Conservation (phyloP, 441 rosid species). For the Oxalis stricta region DNA sequence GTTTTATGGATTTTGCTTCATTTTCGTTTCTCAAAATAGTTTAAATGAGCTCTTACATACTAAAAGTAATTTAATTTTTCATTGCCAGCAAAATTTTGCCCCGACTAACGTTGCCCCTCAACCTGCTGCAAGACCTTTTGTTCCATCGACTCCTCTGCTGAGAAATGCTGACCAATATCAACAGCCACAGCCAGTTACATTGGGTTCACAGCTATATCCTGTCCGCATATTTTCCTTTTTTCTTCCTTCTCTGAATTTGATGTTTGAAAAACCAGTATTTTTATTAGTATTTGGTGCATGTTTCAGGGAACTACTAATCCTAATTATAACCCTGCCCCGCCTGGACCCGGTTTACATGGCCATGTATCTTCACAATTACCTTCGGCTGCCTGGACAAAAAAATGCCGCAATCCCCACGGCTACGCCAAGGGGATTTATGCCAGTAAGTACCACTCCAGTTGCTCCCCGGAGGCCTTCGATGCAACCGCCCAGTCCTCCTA, state of each 20-base stretch:
- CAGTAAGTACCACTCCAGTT: constrained; percentile 38
- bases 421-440: constrained; percentile 58
- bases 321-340: constrained; percentile 37
- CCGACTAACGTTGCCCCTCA: constrained; percentile 40
- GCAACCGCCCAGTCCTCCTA: constrained; percentile 79
- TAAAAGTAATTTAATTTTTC: constrained; percentile 7
- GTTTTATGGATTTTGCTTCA: not conserved
- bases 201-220: constrained; percentile 69
- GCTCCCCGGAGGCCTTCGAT: constrained; percentile 46
- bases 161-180: constrained; percentile 80
- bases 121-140: constrained; percentile 59
- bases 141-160: constrained; percentile 70
- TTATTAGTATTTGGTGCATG: constrained; percentile 11
- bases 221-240: constrained; percentile 30
- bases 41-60: not conserved
- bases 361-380: constrained; percentile 38
- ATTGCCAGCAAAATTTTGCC: constrained; percentile 43
- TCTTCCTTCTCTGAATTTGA: constrained; percentile 8
- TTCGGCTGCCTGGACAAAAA: constrained; percentile 38
- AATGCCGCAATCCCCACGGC: constrained; percentile 42
- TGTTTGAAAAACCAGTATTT: not conserved
- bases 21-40: not conserved
- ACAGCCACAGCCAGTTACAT: constrained; percentile 71
- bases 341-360: constrained; percentile 40
- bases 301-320: constrained; percentile 52